Base-by-base conservation (phyloP, 1,284 basidiomycete genomes). In the Puccinia coronata region DNA sequence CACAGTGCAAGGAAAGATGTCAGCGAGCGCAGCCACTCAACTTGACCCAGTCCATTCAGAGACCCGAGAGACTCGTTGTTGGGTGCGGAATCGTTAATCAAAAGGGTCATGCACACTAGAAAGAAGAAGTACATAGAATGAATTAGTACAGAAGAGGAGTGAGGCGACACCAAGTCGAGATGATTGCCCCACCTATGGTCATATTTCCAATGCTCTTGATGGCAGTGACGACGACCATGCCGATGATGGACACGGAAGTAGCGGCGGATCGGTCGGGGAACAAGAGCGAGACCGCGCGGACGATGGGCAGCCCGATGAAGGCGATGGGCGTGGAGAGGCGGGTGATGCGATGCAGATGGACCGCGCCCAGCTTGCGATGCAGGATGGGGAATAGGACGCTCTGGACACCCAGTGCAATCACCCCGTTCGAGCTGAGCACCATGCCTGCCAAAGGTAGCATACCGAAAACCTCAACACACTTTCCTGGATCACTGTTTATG, bases 141-240 rank as follows among this genome's bases (percentile, higher is more conserved):
- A 20, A 28, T 57, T 39, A n/a, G 5, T 0, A 59, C 51, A 18
- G 4, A 11, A 57, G 2, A 14, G 16, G 8, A 31, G 49, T n/a
- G n/a, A 6, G 16, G 25, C 55, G 34, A n/a, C n/a, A n/a, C n/a
- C 47, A 53, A 55, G 6, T 16, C 23, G 1, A 18, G 39, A 47
- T 25, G n/a, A n/a, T 23, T 16, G 28, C 41, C 49, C 12, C 4
- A 79, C 77, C 77, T 51, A 79, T 70, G 11, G 65, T 36, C 77
- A 79, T 71, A 59, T 79, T 79, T 20, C 77, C 65, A 55, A 79
- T 36, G 49, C 77, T 53, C 55, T 79, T 79, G 49, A 79, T 55
- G 3, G 49, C 49, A 36, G 71, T 43, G 25, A 53, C 23, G 14
- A 69, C 20, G 5, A 67, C 20, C 53, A 79, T 70, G 25, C 67